These are phyloP conservation scores for Dispira parvispora DNA, from an alignment of 192 early-diverging fungal species.

Conservation along the genomic window DNA sequence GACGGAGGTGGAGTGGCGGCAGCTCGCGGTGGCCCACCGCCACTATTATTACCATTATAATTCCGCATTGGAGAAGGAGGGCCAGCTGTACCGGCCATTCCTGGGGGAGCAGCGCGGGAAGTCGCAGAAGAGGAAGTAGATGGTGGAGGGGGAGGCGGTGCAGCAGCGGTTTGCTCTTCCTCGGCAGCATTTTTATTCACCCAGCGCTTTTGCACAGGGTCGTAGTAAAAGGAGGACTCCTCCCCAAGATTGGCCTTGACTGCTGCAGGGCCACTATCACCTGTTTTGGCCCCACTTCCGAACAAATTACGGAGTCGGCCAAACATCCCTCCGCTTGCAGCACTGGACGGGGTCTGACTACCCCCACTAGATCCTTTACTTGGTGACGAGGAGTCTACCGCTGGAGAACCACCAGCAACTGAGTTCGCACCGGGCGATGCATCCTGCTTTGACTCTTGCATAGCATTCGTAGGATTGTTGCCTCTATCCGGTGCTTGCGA, in stretches of 20 bases:
- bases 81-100: not conserved
- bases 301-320: conserved; percentile 28
- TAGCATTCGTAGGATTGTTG: no score
- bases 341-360: conserved; percentile 11
- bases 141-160: conserved; percentile 8
- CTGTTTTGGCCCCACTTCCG: conserved; percentile 21
- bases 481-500: no score
- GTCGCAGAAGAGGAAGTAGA: not conserved
- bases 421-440: no score
- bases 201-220: conserved; percentile 73
- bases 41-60: not conserved
- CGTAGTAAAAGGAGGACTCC: conserved; percentile 70
- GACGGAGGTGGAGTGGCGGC: not conserved
- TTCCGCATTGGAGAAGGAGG: not conserved
- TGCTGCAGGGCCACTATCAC: conserved; percentile 20
- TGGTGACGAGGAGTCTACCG: no score
- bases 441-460: no score
- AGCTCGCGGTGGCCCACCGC: not conserved
- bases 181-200: conserved; percentile 47
- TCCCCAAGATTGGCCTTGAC: conserved; percentile 78
- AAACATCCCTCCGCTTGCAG: conserved; percentile 18
- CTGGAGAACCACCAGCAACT: no score
- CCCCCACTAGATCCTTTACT: no score
- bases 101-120: not conserved
- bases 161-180: not conserved